A percentile compares a stretch with the other conserved stretches of the same genome.
These are phyloP conservation scores for Colletotrichum sp. DNA, from an alignment of 2,329 filamentous ascomycete species.

Conservation along the genomic window DNA sequence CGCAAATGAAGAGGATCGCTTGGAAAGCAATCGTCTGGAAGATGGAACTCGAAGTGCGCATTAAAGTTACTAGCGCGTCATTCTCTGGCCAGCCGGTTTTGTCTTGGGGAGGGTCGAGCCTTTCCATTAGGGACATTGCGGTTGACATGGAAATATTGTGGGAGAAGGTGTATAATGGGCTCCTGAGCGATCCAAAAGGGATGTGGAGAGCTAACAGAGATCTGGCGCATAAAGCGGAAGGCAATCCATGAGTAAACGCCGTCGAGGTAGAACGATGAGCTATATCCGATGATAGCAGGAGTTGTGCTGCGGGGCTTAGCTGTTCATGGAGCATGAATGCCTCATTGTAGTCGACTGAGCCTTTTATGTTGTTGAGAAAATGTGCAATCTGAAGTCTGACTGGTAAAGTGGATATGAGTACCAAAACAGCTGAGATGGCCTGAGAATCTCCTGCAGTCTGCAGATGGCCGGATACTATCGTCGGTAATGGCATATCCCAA, in stretches of 20 bases:
- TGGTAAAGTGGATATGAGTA: background rate
- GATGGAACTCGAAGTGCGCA: background rate
- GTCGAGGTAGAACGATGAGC: background rate
- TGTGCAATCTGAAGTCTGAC: background rate
- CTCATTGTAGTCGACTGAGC: background rate
- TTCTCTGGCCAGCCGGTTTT: background rate
- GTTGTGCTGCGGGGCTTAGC: background rate
- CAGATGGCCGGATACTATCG: background rate
- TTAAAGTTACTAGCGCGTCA: background rate
- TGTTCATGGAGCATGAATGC: background rate
- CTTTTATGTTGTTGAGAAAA: background rate
- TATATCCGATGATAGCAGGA: background rate
- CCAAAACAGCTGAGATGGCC: background rate
- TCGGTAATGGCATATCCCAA: background rate
- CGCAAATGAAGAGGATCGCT: background rate
- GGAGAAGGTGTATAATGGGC: background rate
- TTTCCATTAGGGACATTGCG: background rate
- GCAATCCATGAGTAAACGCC: background rate
- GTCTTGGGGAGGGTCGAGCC: background rate
- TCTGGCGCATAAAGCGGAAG: background rate
- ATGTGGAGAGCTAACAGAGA: background rate
- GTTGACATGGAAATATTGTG: background rate
- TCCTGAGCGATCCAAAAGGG: background rate
- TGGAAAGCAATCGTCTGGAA: background rate
- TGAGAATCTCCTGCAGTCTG: fast-evolving